These are phyloP conservation scores for Micractinium conductrix DNA, from an alignment of 139 green algal genomes.

Conservation along the genomic window DNA sequence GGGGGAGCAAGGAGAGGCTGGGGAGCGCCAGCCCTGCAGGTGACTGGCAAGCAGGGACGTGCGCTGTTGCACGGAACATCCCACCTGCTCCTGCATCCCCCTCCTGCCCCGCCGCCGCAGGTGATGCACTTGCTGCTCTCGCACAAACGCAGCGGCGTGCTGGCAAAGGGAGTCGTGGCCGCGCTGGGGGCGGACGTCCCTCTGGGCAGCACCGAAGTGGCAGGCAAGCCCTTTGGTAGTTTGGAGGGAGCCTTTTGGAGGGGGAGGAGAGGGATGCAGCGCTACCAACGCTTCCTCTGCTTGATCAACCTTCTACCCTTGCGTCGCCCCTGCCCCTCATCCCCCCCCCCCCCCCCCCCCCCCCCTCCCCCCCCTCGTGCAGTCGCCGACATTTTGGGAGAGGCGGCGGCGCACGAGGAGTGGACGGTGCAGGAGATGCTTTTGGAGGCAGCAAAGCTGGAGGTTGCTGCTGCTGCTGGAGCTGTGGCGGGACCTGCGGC, in stretches of 20 bases:
- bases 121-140: conserved; percentile 40
- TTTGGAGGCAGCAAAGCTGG: conserved; percentile 19
- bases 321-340: neutral
- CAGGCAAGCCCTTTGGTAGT: too few species aligned
- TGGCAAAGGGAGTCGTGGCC: conserved; percentile 20
- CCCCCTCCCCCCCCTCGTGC: neutral
- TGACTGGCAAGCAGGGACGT: too few species aligned
- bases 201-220: conserved; percentile 34
- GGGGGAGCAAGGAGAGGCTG: too few species aligned
- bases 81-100: neutral
- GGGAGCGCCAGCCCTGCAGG: too few species aligned
- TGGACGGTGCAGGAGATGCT: conserved; percentile 31
- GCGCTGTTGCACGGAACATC: too few species aligned
- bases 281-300: too few species aligned
- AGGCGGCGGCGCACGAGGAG: conserved; percentile 16
- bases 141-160: conserved; percentile 38
- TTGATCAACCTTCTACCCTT: too few species aligned
- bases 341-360: neutral
- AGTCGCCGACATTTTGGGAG: conserved; percentile 21
- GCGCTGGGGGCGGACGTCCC: conserved; percentile 46
- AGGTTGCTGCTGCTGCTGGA: neutral
- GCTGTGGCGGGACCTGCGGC: neutral
- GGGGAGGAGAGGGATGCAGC: too few species aligned
- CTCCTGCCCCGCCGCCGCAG: neutral
- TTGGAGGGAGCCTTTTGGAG: too few species aligned